Conservation (phyloP, 148 eudicot genomes). For the Fagopyrum homotropicum region DNA sequence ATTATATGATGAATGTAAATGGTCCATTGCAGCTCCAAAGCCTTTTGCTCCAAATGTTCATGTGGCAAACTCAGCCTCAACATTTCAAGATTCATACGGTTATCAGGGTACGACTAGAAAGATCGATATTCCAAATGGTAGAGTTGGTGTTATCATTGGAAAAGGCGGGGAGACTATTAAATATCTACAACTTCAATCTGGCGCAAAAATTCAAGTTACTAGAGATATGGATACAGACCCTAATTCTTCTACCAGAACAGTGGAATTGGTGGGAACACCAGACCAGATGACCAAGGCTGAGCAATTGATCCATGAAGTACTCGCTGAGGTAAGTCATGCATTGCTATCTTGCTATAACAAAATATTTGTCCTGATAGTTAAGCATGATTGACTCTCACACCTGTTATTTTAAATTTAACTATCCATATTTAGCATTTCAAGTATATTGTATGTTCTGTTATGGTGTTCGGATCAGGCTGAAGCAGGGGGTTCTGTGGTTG, state of each 20-base stretch:
- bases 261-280: conserved; percentile 72
- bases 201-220: conserved; percentile 94
- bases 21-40: conserved; percentile 47
- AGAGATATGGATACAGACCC: conserved; percentile 90
- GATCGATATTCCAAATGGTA: conserved; percentile 84
- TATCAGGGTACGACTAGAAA: conserved; percentile 56
- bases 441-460: neutral
- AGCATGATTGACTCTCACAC: neutral
- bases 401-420: neutral
- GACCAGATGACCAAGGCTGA: conserved; percentile 87
- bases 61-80: conserved; percentile 18
- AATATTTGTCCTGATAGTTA: neutral
- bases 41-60: conserved; percentile 16
- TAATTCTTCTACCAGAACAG: conserved; percentile 42
- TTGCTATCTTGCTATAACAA: neutral
- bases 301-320: conserved; percentile 70
- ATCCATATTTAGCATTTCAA: neutral
- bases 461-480: conserved; percentile 51
- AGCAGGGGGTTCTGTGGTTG: conserved; percentile 69
- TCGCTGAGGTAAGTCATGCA: conserved; percentile 55
- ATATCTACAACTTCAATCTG: conserved; percentile 82
- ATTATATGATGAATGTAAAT: neutral
- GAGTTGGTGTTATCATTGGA: conserved; percentile 96
- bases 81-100: conserved; percentile 41
- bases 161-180: conserved; percentile 93